Base-by-base conservation (phyloP, 495 filamentous ascomycete genomes). In the Trichoderma asperelloides region DNA sequence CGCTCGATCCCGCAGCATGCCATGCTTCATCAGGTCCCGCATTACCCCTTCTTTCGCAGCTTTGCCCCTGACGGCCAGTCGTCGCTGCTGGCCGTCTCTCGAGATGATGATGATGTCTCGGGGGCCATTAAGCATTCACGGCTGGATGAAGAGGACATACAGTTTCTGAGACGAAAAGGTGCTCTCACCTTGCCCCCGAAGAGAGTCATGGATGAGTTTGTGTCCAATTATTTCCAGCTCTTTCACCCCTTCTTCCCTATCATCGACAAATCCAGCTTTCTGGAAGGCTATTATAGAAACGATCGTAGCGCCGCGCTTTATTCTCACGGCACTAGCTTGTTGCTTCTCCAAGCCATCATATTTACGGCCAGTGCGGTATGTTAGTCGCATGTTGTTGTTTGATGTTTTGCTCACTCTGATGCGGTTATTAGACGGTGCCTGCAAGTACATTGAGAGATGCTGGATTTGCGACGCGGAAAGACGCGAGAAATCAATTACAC, bases 181-280 rank as follows among this genome's bases (percentile, higher is more conserved):
- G 64, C 47, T 4, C 47, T 65, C 40, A 65, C 21, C 23, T 40
- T 65, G 12, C 64, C 64, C 4, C 30, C 64, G 21, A 65, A 27
- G 64, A 39, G 15, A 9, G 47, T 65, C 21, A 30, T 65, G 64
- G 64, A 65, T 21, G 40, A 25, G 47, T 65, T 43, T 47, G 40
- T 65, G 40, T 65, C 64, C 3, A 49, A 43, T 13, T 65, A 65
- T 47, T 65, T 65, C 39, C 40, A 65, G 23, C 40, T 65, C 7
- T 65, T 65, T 30, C 64, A 65, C 16, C 64, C 64, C 4, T 65
- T 65, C 64, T 65, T 65, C 28, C 64, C 64, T n/a, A 49, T 65
- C 37, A 16, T 65, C 40, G 64, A 65, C 40, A 65, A 65, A 40
- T 49, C 64, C 37, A n/a, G 40, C 41, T 65, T 65, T 27, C 64